Conservation (phyloP, 768 basidiomycete genomes). For the Boletus reticulatus region DNA sequence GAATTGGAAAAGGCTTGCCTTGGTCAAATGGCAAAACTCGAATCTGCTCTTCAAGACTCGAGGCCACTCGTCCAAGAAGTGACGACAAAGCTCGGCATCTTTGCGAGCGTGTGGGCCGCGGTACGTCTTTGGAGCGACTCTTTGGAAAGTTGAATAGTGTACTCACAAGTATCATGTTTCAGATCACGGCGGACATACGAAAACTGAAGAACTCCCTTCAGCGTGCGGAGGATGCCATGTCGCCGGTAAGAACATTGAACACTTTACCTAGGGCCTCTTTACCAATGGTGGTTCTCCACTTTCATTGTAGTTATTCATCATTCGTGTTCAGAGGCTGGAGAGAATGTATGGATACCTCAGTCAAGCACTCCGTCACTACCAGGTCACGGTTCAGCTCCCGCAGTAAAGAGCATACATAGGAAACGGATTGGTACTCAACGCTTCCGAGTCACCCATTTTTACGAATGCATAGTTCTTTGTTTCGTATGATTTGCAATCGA, state of each 20-base stretch:
- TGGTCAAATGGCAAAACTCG: constrained; percentile 13
- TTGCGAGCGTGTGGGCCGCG: constrained; percentile 19
- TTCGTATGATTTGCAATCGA: neutral
- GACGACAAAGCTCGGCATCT: constrained; percentile 15
- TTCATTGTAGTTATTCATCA: constrained; percentile 11
- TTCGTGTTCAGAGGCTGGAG: constrained; percentile 15
- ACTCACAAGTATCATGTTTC: neutral
- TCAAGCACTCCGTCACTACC: constrained; percentile 21
- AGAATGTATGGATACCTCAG: constrained; percentile 20
- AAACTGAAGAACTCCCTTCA: constrained; percentile 10
- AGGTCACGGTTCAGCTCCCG: constrained; percentile 15
- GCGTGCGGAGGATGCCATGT: constrained; percentile 8
- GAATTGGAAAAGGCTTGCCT: constrained; percentile 14
- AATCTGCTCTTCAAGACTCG: constrained; percentile 9
- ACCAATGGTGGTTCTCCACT: neutral
- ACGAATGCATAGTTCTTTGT: neutral
- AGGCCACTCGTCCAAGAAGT: constrained; percentile 19
- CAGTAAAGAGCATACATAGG: neutral
- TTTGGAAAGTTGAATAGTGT: neutral
- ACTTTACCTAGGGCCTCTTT: neutral
- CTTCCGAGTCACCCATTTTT: neutral
- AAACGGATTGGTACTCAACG: neutral
- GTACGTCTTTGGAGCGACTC: constrained; percentile 1
- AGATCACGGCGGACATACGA: constrained; percentile 21
- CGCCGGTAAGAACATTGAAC: constrained; percentile 4